These are phyloP conservation scores for Hanseniaspora meyeri DNA, from an alignment of 805 yeast species.

Conservation along the genomic window DNA sequence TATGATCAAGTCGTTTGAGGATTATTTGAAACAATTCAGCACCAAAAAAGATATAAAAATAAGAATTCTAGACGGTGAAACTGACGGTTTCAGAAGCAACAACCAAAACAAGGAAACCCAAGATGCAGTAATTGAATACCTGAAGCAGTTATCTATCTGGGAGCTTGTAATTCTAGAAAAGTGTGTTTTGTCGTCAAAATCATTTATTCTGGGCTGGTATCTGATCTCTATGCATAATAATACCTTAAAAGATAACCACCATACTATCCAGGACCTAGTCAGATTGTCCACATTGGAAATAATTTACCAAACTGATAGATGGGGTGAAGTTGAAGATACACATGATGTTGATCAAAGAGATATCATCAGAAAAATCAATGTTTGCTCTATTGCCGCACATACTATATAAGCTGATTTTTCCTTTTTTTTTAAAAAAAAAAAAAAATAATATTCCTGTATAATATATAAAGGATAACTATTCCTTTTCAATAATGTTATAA, in stretches of 20 bases:
- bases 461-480: neutral
- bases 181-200: conserved; percentile 74
- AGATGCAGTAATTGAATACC: conserved; percentile 51
- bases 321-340: conserved; percentile 99
- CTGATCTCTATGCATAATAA: conserved; percentile 38
- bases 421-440: no score
- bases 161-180: conserved; percentile 81
- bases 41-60: conserved; percentile 32
- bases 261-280: conserved; percentile 57
- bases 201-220: conserved; percentile 70
- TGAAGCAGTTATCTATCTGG: conserved; percentile 52
- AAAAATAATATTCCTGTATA: no score
- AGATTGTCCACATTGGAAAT: conserved; percentile 71
- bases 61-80: conserved; percentile 63
- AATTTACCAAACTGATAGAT: conserved; percentile 68
- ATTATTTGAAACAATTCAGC: conserved; percentile 34
- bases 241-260: conserved; percentile 22
- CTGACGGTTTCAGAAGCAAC: conserved; percentile 72
- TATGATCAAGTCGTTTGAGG: conserved; percentile 54
- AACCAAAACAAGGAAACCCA: conserved; percentile 49
- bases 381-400: conserved; percentile 52
- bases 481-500: conserved; percentile 18
- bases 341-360: conserved; percentile 96
- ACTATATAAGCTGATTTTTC: conserved; percentile 6
- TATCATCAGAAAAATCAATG: conserved; percentile 65